Conservation (phyloP, 1,284 basidiomycete species). For the Irpex lacteus region DNA sequence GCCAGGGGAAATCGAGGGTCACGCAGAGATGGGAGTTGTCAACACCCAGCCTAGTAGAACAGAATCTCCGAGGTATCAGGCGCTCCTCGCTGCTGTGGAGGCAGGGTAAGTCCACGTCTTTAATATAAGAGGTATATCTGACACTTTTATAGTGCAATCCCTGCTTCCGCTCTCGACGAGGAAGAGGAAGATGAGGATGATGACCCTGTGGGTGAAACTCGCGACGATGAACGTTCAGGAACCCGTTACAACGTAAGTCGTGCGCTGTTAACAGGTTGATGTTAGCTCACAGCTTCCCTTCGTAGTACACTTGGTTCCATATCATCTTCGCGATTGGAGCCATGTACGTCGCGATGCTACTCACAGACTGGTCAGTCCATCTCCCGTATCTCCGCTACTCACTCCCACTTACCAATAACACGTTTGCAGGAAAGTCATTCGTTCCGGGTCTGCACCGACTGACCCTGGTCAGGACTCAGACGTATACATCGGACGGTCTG, state of each 20-base stretch:
- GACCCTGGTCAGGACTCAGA: constrained; percentile 55
- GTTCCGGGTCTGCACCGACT: constrained; percentile 33
- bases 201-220: constrained; percentile 62
- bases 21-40: constrained; percentile 71
- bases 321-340: constrained; percentile 94
- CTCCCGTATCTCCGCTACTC: background rate
- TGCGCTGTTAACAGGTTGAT: background rate
- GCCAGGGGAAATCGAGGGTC: constrained; percentile 50
- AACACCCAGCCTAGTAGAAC: constrained; percentile 84
- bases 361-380: constrained; percentile 90
- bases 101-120: constrained; percentile 62
- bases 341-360: constrained; percentile 98
- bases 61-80: constrained; percentile 92
- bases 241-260: constrained; percentile 90
- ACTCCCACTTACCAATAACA: too few species aligned
- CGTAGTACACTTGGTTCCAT: constrained; percentile 97
- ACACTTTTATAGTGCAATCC: constrained; percentile 66
- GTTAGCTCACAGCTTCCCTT: background rate
- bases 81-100: constrained; percentile 92
- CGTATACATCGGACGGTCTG: constrained; percentile 93
- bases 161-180: constrained; percentile 89
- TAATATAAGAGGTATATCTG: background rate
- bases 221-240: constrained; percentile 93
- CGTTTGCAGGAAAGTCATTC: constrained; percentile 66
- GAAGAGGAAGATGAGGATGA: constrained; percentile 79